Conservation (phyloP, 192 early-diverging fungal species). For the Mortierella antarctica region DNA sequence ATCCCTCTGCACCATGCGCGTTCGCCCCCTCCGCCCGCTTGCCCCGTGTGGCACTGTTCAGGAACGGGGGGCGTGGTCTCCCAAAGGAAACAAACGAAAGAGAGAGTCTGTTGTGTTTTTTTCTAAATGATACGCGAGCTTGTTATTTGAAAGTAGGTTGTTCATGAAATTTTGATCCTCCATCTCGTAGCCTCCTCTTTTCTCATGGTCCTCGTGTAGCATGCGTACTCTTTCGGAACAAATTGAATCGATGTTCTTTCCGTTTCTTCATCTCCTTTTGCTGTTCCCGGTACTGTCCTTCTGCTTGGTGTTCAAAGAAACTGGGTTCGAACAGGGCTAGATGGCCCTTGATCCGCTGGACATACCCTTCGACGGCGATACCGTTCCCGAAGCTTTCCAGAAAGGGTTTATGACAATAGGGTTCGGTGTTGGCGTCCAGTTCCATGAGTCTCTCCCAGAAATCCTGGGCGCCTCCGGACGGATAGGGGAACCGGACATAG, state of each 20-base stretch:
- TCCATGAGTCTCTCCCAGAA: conserved; percentile 52
- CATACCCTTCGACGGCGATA: conserved; percentile 46
- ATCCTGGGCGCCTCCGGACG: conserved; percentile 43
- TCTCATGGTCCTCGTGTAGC: conserved; percentile 4
- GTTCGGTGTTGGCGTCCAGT: conserved; percentile 50
- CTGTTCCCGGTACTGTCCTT: conserved; percentile 33
- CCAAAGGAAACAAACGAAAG: too few relatives aligned
- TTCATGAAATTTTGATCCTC: background rate
- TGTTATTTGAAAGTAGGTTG: background rate
- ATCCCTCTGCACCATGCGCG: too few relatives aligned
- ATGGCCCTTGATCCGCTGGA: conserved; percentile 41
- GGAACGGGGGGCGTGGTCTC: too few relatives aligned
- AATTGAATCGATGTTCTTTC: conserved; percentile 22
- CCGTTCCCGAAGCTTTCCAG: conserved; percentile 51
- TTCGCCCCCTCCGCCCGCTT: too few relatives aligned
- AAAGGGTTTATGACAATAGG: conserved; percentile 47
- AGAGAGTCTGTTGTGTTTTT: too few relatives aligned
- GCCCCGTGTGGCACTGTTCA: too few relatives aligned
- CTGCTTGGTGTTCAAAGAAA: conserved; percentile 44
- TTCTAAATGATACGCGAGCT: too few relatives aligned
- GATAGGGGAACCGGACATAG: conserved; percentile 40
- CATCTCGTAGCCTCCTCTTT: too few relatives aligned
- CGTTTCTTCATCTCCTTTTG: conserved; percentile 34
- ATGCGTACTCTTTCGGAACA: conserved; percentile 29
- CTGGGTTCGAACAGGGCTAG: conserved; percentile 42